Conservation (phyloP, 164 flowering plant genomes). For the Taxillus chinensis region DNA sequence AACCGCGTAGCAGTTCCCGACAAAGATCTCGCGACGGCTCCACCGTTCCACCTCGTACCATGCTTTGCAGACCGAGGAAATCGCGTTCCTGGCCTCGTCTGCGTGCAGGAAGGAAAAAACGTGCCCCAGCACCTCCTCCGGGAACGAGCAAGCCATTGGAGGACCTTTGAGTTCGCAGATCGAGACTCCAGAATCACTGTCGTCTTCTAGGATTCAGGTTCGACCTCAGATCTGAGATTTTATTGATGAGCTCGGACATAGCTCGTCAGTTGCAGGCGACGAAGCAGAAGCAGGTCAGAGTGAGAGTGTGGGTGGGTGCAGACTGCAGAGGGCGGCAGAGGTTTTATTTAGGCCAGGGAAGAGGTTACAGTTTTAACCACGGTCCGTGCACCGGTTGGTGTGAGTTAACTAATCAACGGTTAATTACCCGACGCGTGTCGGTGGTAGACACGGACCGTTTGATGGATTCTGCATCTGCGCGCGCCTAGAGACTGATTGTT, state of each 20-base stretch:
- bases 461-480: slow-evolving; percentile 16
- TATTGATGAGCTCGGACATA: slow-evolving; percentile 20
- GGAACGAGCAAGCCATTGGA: slow-evolving; percentile 48
- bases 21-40: slow-evolving; percentile 46
- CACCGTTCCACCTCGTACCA: slow-evolving; percentile 78
- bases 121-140: slow-evolving; percentile 84
- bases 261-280: slow-evolving; percentile 3
- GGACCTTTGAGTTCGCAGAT: background rate
- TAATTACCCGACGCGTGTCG: slow-evolving; percentile 16
- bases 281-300: slow-evolving; percentile 1
- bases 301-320: slow-evolving; percentile 13
- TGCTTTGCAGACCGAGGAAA: slow-evolving; percentile 72
- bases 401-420: slow-evolving; percentile 7
- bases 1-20: slow-evolving; percentile 84
- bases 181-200: background rate
- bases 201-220: background rate
- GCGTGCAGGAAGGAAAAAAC: slow-evolving; percentile 58
- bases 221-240: slow-evolving; percentile 21
- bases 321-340: slow-evolving; percentile 11
- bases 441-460: slow-evolving; percentile 10
- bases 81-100: slow-evolving; percentile 59
- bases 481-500: background rate
- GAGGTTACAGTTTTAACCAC: slow-evolving; percentile 18
- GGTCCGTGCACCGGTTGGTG: slow-evolving; percentile 12
- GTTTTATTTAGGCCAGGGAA: slow-evolving; percentile 8